Conservation (phyloP, 225 moss, liverwort and hornwort species). For the Physcomitrium patens region DNA sequence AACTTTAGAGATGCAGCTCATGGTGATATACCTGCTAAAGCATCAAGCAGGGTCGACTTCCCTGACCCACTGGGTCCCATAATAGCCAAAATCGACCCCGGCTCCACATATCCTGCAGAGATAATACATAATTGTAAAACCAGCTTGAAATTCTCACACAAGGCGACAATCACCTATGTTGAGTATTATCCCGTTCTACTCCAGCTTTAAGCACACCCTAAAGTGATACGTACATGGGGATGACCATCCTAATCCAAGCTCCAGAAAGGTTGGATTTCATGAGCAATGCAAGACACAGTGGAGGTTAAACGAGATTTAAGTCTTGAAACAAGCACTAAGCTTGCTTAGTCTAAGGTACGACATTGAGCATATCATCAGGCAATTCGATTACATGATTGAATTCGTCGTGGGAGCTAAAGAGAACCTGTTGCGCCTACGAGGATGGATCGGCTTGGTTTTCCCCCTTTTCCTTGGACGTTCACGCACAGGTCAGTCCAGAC, state of each 20-base stretch:
- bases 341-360: background rate
- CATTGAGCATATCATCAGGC: background rate
- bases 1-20: background rate
- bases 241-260: too few relatives aligned
- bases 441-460: slow-evolving; percentile 32
- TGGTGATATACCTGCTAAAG: slow-evolving; percentile 57
- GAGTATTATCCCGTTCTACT: too few relatives aligned
- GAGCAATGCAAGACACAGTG: too few relatives aligned
- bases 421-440: slow-evolving; percentile 46
- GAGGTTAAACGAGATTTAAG: too few relatives aligned
- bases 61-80: slow-evolving; percentile 83
- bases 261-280: too few relatives aligned
- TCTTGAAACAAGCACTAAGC: too few relatives aligned
- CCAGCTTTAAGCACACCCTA: too few relatives aligned
- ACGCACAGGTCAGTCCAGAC: slow-evolving; percentile 49
- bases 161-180: background rate
- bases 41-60: slow-evolving; percentile 73
- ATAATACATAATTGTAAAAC: background rate
- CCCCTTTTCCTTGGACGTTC: slow-evolving; percentile 19
- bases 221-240: too few relatives aligned
- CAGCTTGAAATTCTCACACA: background rate
- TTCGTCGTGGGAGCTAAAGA: background rate
- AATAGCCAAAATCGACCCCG: slow-evolving; percentile 71
- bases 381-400: background rate
- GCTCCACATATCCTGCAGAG: slow-evolving; percentile 69